These are phyloP conservation scores for Diplodia seriata DNA, from an alignment of 2,329 filamentous ascomycete species.

Conservation along the genomic window DNA sequence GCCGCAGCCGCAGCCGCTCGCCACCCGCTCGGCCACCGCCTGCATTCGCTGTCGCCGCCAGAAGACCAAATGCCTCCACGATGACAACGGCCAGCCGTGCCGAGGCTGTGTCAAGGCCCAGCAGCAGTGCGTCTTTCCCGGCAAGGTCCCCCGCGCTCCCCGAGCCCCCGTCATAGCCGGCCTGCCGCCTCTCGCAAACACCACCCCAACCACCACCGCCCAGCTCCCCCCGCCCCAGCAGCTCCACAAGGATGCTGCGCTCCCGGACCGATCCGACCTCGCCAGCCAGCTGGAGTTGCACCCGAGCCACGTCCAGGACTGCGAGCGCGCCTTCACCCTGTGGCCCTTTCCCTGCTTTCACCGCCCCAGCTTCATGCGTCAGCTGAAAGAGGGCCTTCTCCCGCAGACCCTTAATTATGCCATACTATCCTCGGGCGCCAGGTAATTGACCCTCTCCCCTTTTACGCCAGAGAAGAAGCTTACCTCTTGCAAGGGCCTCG, in stretches of 20 bases:
- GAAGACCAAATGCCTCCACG: slow-evolving; percentile 31
- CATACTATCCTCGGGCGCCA: slow-evolving; percentile 19
- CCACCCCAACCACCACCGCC: neutral
- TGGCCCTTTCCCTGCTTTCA: slow-evolving; percentile 31
- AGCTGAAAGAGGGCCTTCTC: slow-evolving; percentile 25
- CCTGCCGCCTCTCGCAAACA: slow-evolving; percentile 20
- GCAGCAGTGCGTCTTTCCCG: slow-evolving; percentile 29
- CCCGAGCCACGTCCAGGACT: slow-evolving; percentile 27
- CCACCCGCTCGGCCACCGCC: slow-evolving; percentile 29
- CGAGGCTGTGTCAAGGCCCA: slow-evolving; percentile 28
- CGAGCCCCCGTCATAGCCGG: slow-evolving; percentile 19
- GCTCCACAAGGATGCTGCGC: neutral
- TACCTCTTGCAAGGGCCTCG: slow-evolving; percentile 14
- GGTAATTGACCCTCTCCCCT: neutral
- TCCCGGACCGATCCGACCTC: slow-evolving; percentile 13
- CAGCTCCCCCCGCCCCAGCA: slow-evolving; percentile 2
- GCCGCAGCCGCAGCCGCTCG: slow-evolving; percentile 11
- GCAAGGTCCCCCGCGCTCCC: slow-evolving; percentile 23
- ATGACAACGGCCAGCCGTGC: slow-evolving; percentile 31
- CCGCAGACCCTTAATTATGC: slow-evolving; percentile 26
- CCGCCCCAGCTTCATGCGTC: slow-evolving; percentile 26
- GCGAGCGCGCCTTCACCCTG: slow-evolving; percentile 21
- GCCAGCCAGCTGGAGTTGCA: slow-evolving; percentile 23
- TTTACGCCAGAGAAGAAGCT: neutral
- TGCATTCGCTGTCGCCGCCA: slow-evolving; percentile 29